phyloP scores from a whole-genome alignment of 2,329 filamentous ascomycete species.

The Penicillium paneum region DNA sequence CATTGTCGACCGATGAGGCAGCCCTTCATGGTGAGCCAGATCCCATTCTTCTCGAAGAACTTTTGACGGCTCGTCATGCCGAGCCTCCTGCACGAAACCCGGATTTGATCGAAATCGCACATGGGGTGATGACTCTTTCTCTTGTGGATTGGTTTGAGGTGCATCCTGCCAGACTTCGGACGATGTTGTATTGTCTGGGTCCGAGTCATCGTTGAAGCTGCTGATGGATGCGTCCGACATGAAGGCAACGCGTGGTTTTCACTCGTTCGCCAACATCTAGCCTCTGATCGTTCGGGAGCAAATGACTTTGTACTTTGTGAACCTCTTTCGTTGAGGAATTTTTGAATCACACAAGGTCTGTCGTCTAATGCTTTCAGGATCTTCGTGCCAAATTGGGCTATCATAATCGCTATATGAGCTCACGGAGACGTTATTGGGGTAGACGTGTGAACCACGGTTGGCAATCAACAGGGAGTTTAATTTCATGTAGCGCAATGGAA shows the following conservation, averaged over 20 bases:
- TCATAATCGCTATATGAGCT: constrained; percentile 5
- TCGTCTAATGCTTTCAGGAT: not conserved
- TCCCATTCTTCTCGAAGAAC: constrained; percentile 13
- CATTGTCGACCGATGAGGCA: constrained; percentile 15
- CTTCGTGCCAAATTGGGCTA: not conserved
- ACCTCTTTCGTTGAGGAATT: not conserved
- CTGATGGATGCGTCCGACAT: constrained; percentile 4
- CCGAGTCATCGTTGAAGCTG: not conserved
- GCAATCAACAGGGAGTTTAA: not conserved
- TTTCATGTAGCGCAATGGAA: not conserved
- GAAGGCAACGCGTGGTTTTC: not conserved
- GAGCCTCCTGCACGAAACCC: not conserved
- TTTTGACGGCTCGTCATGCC: constrained; percentile 5
- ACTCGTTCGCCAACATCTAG: constrained; percentile 2
- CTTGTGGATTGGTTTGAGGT: constrained; percentile 1
- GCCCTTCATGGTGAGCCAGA: constrained; percentile 4
- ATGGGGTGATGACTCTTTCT: constrained; percentile 1
- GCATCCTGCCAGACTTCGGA: not conserved
- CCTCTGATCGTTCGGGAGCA: not conserved
- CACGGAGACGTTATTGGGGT: constrained; percentile 5
- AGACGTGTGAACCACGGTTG: not conserved
- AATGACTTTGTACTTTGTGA: not conserved
- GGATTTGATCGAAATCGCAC: constrained; percentile 20
- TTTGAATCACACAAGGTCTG: not conserved
- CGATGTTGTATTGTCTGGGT: not conserved